These are phyloP conservation scores for Lactifluus pinguis DNA, from an alignment of 768 basidiomycete genomes.

Conservation along the genomic window DNA sequence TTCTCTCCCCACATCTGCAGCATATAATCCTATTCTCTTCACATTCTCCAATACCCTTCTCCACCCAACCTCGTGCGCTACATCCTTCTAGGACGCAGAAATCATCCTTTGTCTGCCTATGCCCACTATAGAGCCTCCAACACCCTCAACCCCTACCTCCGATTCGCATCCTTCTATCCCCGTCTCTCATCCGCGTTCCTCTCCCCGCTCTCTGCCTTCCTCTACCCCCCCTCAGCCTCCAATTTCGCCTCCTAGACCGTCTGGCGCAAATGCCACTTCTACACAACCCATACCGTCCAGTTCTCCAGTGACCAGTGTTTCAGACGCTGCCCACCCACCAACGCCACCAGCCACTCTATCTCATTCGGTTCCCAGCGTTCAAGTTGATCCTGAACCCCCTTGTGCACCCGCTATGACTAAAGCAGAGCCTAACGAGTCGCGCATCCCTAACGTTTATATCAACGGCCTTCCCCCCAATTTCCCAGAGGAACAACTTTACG, in stretches of 20 bases:
- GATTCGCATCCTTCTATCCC: slow-evolving; percentile 18
- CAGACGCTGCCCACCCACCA: slow-evolving; percentile 3
- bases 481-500: slow-evolving; percentile 70
- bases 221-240: slow-evolving; percentile 17
- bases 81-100: slow-evolving; percentile 15
- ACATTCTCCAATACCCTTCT: slow-evolving; percentile 13
- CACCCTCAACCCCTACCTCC: slow-evolving; percentile 14
- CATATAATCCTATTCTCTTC: slow-evolving; percentile 14
- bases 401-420: neutral
- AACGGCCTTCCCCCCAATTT: slow-evolving; percentile 80
- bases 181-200: slow-evolving; percentile 20
- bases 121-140: slow-evolving; percentile 15
- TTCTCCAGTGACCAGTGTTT: slow-evolving; percentile 1
- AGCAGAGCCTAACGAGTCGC: slow-evolving; percentile 7
- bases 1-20: slow-evolving; percentile 6
- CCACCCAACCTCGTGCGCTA: slow-evolving; percentile 11
- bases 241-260: slow-evolving; percentile 18
- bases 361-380: slow-evolving; percentile 8
- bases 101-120: slow-evolving; percentile 5
- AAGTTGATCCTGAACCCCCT: slow-evolving; percentile 6
- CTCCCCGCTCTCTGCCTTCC: slow-evolving; percentile 16
- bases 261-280: neutral
- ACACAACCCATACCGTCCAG: slow-evolving; percentile 5
- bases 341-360: slow-evolving; percentile 7
- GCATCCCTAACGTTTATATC: slow-evolving; percentile 77